Evolutionary conservation across 495 filamentous ascomycete species (phyloP).

Genomic region (Aspergillus nanangensis): DNA sequence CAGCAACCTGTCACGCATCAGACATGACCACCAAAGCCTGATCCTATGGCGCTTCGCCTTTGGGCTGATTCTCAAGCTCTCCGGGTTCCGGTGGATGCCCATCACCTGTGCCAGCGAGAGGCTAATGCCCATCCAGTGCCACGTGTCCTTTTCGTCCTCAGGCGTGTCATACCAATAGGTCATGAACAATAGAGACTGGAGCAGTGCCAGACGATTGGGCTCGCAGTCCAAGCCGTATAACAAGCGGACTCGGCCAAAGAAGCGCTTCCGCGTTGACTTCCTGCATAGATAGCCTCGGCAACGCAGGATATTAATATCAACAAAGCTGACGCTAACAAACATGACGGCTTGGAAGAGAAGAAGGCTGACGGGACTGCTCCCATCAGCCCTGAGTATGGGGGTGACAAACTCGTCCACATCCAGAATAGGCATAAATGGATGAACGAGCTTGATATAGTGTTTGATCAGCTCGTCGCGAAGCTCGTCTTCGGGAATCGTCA

Average conservation of each 20-base stretch:
- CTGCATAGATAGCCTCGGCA: conserved; percentile 64
- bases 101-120: conserved; percentile 80
- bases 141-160: conserved; percentile 85
- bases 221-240: conserved; percentile 89
- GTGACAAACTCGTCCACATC: conserved; percentile 70
- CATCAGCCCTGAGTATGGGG: conserved; percentile 60
- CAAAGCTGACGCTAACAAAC: conserved; percentile 77
- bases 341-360: conserved; percentile 78
- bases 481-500: conserved; percentile 59
- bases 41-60: no score
- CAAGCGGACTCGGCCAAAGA: conserved; percentile 71
- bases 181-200: conserved; percentile 79
- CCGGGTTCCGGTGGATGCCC: conserved; percentile 76
- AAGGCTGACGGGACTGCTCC: conserved; percentile 65
- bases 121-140: conserved; percentile 90
- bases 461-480: conserved; percentile 71
- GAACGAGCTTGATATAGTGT: conserved; percentile 75
- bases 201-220: conserved; percentile 70
- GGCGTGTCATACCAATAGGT: conserved; percentile 91
- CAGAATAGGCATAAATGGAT: conserved; percentile 83
- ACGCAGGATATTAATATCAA: conserved; percentile 64
- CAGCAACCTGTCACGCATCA: no score
- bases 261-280: conserved; percentile 70
- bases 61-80: conserved; percentile 68
- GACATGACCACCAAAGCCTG: no score